Evolutionary conservation across 1,284 basidiomycete genomes (phyloP).

Genomic region (Ustilago trichophora): DNA sequence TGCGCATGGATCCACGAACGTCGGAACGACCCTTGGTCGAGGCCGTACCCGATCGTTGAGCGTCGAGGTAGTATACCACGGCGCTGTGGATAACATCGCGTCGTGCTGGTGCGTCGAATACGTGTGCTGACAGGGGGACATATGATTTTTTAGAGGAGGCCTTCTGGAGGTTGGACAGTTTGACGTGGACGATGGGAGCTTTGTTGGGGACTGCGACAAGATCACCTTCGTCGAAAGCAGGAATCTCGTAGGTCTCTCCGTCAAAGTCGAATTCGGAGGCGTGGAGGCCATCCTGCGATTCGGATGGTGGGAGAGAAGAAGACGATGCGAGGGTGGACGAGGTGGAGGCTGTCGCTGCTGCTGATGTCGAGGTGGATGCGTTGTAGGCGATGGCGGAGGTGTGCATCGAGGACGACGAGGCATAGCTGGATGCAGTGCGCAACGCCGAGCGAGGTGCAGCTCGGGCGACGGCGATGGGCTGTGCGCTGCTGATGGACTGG

Average conservation of each 20-base stretch:
- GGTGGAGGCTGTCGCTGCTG: slow-evolving; percentile 3
- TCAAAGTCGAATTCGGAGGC: slow-evolving; percentile 38
- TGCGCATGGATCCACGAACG: slow-evolving; percentile 85
- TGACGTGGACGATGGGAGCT: slow-evolving; percentile 46
- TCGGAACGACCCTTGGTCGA: slow-evolving; percentile 90
- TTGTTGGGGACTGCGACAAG: slow-evolving; percentile 43
- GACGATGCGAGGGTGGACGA: slow-evolving; percentile 8
- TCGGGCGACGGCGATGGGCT: slow-evolving; percentile 19
- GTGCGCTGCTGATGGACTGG: slow-evolving; percentile 23
- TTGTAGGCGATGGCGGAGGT: slow-evolving; percentile 12
- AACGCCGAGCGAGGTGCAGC: slow-evolving; percentile 9
- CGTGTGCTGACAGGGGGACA: slow-evolving; percentile 79
- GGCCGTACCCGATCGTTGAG: slow-evolving; percentile 86
- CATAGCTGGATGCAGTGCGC: slow-evolving; percentile 1
- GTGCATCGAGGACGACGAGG: slow-evolving; percentile 29
- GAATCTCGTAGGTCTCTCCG: slow-evolving; percentile 26
- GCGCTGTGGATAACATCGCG: slow-evolving; percentile 92
- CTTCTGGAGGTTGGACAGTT: slow-evolving; percentile 38
- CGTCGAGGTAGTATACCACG: slow-evolving; percentile 86
- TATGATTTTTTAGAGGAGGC: slow-evolving; percentile 10
- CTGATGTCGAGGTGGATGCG: slow-evolving; percentile 2
- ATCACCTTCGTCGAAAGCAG: slow-evolving; percentile 34
- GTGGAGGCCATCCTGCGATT: slow-evolving; percentile 14
- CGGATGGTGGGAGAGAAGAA: neutral
- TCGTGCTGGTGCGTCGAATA: slow-evolving; percentile 84